Percentiles rank a stretch among this genome's conserved stretches.
Conservation (phyloP, 2,329 filamentous ascomycete genomes). For the Curvularia lunata region DNA sequence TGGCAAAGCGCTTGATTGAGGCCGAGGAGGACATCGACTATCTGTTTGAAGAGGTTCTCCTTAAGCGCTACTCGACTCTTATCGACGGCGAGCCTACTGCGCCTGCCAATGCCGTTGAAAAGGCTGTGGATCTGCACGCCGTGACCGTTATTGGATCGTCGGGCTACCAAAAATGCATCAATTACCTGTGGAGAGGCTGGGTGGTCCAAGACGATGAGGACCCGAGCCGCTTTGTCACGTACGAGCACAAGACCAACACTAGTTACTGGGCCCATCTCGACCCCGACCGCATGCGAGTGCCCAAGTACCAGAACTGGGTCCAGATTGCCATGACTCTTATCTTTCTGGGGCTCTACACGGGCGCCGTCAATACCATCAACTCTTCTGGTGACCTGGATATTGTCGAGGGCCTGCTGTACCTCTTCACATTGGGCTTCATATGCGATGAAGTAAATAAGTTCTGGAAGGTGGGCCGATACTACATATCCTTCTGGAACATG, state of each 20-base stretch:
- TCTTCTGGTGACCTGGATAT: constrained; percentile 80
- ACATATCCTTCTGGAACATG: constrained; percentile 95
- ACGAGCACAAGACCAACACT: constrained; percentile 79
- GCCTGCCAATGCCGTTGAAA: constrained; percentile 88
- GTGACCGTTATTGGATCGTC: constrained; percentile 86
- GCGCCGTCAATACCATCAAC: constrained; percentile 94
- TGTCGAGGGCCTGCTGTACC: constrained; percentile 82
- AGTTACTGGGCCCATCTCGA: constrained; percentile 83
- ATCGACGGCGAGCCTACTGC: constrained; percentile 72
- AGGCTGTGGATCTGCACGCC: constrained; percentile 90
- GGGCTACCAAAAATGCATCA: constrained; percentile 95
- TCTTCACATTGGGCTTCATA: constrained; percentile 90
- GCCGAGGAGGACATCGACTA: constrained; percentile 78
- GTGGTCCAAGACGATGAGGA: constrained; percentile 94
- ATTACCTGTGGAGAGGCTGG: constrained; percentile 94
- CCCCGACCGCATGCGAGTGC: constrained; percentile 91
- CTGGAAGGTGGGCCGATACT: constrained; percentile 91
- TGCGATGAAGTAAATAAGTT: constrained; percentile 88
- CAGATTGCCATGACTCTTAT: constrained; percentile 84
- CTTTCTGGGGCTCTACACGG: constrained; percentile 85
- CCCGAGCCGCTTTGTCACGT: constrained; percentile 86
- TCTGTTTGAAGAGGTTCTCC: constrained; percentile 78
- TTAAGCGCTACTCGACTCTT: constrained; percentile 87
- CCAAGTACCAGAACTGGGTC: constrained; percentile 88
- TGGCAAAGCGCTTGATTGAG: constrained; percentile 92